Base-by-base conservation (phyloP, 164 flowering plant species). In the Saururus chinensis region DNA sequence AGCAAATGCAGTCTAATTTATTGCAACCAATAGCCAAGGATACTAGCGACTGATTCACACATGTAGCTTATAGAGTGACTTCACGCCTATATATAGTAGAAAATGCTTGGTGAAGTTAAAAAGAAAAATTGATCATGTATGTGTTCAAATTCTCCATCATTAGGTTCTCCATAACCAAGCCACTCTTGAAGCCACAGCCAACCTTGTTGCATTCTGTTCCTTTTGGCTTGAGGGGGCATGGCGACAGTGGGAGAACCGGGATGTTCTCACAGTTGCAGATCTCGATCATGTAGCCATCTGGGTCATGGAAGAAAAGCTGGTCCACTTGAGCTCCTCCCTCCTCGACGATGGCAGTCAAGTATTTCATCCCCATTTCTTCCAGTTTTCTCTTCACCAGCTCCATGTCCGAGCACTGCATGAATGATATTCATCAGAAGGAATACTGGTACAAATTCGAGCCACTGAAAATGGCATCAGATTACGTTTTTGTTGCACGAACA, bases 281-380 rank as follows among this genome's bases (percentile, higher is more conserved):
- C 72, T 89, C 96, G 20, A 89, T 71, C 96, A 86, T 88, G 74
- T 81, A 80, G 0, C 89, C 92, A 73, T 88, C 96, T 56, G 96
- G 96, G 73, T 89, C 96, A 59, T 89, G 89, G 72, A 89, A 89
- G 75, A 89, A 89, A 64, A 85, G 71, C 57, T 85, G 96, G 45
- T 87, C 89, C 37, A 85, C 85, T 60, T 56, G 72, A 21, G 61
- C 66, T 14, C 89, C 89, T 0, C 73, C 82, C 9, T 87, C 96
- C 63, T 82, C 83, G 3, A 85, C 88, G 63, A 74, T 68, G 2
- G 82, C 87, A 0, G 79, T 82, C 59, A 71, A 83, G 40, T 85
- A 82, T 61, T 74, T 69, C 56, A 87, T 78, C 9, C 78, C 82
- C 83, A 83, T 76, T 9, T 76, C 84, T 58, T 82, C 64, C 65